Evolutionary conservation across 2,329 filamentous ascomycete genomes (phyloP).

Genomic region (Monosporascus ibericus): DNA sequence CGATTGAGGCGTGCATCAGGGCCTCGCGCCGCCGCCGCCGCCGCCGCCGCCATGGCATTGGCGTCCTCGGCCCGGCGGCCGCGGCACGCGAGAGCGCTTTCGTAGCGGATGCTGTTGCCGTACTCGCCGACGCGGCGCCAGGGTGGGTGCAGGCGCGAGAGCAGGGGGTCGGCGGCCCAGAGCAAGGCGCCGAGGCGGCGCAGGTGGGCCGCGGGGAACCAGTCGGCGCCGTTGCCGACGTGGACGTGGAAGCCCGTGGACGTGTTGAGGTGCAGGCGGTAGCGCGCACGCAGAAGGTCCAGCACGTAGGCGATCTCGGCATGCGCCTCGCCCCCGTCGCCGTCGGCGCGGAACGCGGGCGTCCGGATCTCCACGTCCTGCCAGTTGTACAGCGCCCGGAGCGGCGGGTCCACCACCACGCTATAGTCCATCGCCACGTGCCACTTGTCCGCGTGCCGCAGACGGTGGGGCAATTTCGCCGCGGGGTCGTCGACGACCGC

Average conservation of each 20-base stretch:
- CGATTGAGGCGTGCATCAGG: background rate
- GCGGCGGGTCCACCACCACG: constrained; percentile 4
- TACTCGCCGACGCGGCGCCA: constrained; percentile 16
- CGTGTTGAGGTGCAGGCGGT: constrained; percentile 27
- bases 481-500: background rate
- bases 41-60: no score
- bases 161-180: constrained; percentile 30
- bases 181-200: constrained; percentile 26
- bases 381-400: constrained; percentile 15
- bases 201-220: constrained; percentile 21
- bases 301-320: constrained; percentile 25
- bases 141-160: constrained; percentile 30
- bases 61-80: background rate
- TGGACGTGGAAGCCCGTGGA: constrained; percentile 32
- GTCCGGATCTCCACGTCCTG: constrained; percentile 25
- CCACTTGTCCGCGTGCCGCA: constrained; percentile 11
- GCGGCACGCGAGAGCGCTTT: constrained; percentile 7
- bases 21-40: background rate
- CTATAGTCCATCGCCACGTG: constrained; percentile 5
- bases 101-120: constrained; percentile 11
- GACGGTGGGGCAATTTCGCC: background rate
- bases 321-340: constrained; percentile 18
- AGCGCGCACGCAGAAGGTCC: constrained; percentile 23
- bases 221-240: constrained; percentile 27
- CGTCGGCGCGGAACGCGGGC: constrained; percentile 26